Evolutionary conservation across 2,329 filamentous ascomycete genomes (phyloP).

Genomic region (Colletotrichum theobromicola): DNA sequence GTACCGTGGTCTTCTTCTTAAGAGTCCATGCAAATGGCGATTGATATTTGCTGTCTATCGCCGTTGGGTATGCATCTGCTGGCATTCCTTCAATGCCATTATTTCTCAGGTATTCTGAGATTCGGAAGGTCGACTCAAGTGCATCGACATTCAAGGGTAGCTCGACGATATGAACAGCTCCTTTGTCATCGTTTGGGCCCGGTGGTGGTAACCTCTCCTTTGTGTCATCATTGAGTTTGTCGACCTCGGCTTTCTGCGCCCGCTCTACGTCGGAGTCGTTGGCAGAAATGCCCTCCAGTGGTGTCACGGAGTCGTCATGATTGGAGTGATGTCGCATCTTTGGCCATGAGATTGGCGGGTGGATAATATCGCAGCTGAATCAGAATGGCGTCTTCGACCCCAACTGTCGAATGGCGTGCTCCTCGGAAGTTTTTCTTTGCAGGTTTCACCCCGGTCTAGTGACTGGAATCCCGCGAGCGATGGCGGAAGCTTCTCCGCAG

Average conservation of each 20-base stretch:
- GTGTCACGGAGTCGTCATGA: background rate
- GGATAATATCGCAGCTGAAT: background rate
- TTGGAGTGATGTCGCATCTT: background rate
- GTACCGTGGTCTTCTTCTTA: constrained; percentile 24
- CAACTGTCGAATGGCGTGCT: background rate
- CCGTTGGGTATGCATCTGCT: background rate
- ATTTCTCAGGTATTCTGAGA: background rate
- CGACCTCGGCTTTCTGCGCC: background rate
- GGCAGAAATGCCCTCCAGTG: background rate
- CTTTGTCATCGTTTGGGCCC: background rate
- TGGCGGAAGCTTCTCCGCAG: constrained; percentile 6
- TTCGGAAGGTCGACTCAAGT: background rate
- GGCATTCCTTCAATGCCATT: background rate
- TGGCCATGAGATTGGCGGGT: background rate
- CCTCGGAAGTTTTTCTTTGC: background rate
- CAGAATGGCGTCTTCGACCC: background rate
- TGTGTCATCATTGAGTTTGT: background rate
- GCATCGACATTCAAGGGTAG: background rate
- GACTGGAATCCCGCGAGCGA: background rate
- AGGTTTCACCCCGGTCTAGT: background rate
- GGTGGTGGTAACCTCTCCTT: background rate
- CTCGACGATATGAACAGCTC: background rate
- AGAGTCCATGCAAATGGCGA: constrained; percentile 10
- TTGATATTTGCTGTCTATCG: background rate
- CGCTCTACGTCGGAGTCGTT: background rate